Evolutionary conservation across 441 rosid genomes (phyloP).

Genomic region (Syzygium malaccense): DNA sequence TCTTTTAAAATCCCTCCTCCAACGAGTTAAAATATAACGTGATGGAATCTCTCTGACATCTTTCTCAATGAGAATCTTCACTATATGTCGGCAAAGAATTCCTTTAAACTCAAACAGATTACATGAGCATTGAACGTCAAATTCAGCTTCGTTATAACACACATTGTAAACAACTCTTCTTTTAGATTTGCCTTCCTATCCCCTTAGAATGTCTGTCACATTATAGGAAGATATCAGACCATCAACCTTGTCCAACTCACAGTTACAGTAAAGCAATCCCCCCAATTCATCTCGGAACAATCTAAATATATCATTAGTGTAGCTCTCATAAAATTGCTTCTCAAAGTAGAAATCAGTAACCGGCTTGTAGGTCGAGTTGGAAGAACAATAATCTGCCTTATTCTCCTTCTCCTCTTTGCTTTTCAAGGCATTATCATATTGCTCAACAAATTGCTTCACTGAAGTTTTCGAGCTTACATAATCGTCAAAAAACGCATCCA

Average conservation of each 20-base stretch:
- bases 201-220: not conserved
- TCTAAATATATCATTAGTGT: not conserved
- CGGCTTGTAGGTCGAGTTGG: not conserved
- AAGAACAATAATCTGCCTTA: not conserved
- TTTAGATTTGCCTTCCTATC: not conserved
- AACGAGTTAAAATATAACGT: not conserved
- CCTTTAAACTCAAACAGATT: not conserved
- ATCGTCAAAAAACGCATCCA: constrained; percentile 1
- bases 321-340: not conserved
- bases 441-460: constrained; percentile 2
- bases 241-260: not conserved
- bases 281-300: constrained; percentile 1
- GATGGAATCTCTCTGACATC: constrained; percentile 6
- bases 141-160: not conserved
- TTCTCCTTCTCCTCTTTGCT: not conserved
- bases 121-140: constrained; percentile 6
- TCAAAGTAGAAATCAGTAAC: not conserved
- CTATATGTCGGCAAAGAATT: not conserved
- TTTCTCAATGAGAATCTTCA: constrained; percentile 1
- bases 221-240: not conserved
- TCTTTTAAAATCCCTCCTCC: constrained; percentile 1
- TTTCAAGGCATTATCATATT: not conserved
- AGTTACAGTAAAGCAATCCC: not conserved
- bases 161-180: not conserved
- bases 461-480: not conserved